phyloP scores from a whole-genome alignment of 768 basidiomycete genomes.

The Hirschioporus abietinus region DNA sequence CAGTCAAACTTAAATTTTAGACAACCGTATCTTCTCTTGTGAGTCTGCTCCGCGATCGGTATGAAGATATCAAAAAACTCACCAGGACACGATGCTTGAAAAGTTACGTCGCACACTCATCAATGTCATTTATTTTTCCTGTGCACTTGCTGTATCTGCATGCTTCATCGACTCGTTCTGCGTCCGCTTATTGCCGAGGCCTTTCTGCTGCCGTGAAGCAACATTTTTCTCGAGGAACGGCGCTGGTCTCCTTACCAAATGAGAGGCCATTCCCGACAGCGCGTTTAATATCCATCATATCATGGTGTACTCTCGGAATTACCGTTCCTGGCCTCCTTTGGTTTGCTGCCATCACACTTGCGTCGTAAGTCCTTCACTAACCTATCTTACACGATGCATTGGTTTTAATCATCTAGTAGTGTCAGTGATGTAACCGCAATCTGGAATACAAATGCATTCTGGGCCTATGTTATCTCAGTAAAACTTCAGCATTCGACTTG shows the following conservation, averaged over 20 bases:
- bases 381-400: slow-evolving; percentile 5
- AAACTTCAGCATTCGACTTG: slow-evolving; percentile 57
- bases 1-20: slow-evolving; percentile 71
- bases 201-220: slow-evolving; percentile 45
- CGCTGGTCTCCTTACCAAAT: slow-evolving; percentile 1
- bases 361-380: slow-evolving; percentile 50
- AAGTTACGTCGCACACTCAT: slow-evolving; percentile 86
- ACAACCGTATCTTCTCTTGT: slow-evolving; percentile 90
- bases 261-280: slow-evolving; percentile 21
- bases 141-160: slow-evolving; percentile 69
- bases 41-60: slow-evolving; percentile 21
- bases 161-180: slow-evolving; percentile 41
- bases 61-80: slow-evolving; percentile 3
- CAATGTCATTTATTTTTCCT: slow-evolving; percentile 74
- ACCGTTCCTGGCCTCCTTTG: slow-evolving; percentile 66
- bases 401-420: slow-evolving; percentile 31
- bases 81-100: background rate
- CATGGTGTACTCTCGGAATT: slow-evolving; percentile 46
- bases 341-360: slow-evolving; percentile 65
- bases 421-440: slow-evolving; percentile 78
- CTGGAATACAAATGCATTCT: slow-evolving; percentile 90
- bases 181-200: slow-evolving; percentile 43
- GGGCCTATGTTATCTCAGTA: slow-evolving; percentile 84
- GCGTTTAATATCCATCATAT: slow-evolving; percentile 29
- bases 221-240: slow-evolving; percentile 16